Evolutionary conservation across 495 filamentous ascomycete genomes (phyloP), one percentile per base, ranked within the genome.

Genomic region (Podospora didyma): DNA sequence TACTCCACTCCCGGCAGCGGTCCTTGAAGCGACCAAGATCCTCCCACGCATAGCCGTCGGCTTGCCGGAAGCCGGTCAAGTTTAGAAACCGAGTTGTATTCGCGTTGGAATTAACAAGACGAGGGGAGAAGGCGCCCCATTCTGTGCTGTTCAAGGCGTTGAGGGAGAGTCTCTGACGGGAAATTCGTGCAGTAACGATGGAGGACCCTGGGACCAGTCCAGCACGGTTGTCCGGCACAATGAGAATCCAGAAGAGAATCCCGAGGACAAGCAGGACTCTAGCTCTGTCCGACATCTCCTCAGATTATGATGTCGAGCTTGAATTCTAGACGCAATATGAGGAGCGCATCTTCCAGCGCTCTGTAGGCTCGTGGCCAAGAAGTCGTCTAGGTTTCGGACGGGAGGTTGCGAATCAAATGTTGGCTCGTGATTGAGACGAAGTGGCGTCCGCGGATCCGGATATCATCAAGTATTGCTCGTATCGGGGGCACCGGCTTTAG

Each of bases 1-100:
- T 56, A 58, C 67, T 69, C 78, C 73, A 63, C 74, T 79, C 60
- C 65, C 67, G 67, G 54, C 73, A 72, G 26, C 73, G 67, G 49
- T 73, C 64, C 49, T 65, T 68, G 60, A 76, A 77, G 76, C 64
- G 79, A 61, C 53, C 70, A 70, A 70, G 80, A 77, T 70, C 83
- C 67, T 70, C 79, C 92, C 91, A 96, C 2, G 81, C 85, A 70
- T 85, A 90, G 28, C 79, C 84, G 67, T 95, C 86, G 35, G 84
- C 81, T 55, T 85, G 74, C 51, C 87, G 79, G 21, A 92, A 82
- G 2, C 92, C 92, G 14, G 86, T 85, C 56, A 93, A 72, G 54
- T 95, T 93, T 56, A 95, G 73, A 76, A 85, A 92, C 58, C 74
- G 82, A 69, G 57, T 56, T n/a, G 51, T 57, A 49, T 17, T 58